These are phyloP conservation scores for Zygotorulaspora mrakii DNA, from an alignment of 1,139 yeast genomes.

Conservation along the genomic window DNA sequence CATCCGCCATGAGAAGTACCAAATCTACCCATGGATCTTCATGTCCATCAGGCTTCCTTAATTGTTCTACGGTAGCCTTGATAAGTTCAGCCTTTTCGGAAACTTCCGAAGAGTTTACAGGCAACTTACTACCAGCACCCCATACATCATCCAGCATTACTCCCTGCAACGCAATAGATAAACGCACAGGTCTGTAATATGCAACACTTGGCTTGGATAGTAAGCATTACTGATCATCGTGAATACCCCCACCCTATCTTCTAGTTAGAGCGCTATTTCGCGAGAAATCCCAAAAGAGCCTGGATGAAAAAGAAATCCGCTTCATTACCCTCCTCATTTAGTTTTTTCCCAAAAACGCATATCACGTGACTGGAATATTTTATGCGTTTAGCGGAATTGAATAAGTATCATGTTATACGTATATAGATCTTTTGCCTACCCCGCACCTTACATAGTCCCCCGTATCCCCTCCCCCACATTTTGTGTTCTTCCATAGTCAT, in stretches of 20 bases:
- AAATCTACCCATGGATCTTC: constrained; percentile 24
- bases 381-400: constrained; percentile 9
- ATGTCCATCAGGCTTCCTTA: constrained; percentile 5
- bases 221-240: too few species aligned
- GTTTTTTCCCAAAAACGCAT: constrained; percentile 2
- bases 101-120: constrained; percentile 3
- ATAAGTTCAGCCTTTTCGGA: constrained; percentile 8
- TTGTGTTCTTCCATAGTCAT: too few species aligned
- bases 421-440: too few species aligned
- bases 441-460: too few species aligned
- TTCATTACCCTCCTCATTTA: background rate
- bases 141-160: constrained; percentile 15
- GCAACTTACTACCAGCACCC: constrained; percentile 8
- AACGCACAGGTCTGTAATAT: too few species aligned
- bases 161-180: background rate
- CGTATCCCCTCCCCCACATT: too few species aligned
- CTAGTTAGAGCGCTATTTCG: background rate
- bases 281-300: too few species aligned
- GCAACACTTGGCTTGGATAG: too few species aligned
- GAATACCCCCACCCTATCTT: background rate
- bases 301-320: too few species aligned
- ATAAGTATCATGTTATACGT: background rate
- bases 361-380: background rate
- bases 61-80: constrained; percentile 8
- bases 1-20: constrained; percentile 24